Base-by-base conservation (phyloP, 2,329 filamentous ascomycete species). In the Pyrenochaeta sp. region DNA sequence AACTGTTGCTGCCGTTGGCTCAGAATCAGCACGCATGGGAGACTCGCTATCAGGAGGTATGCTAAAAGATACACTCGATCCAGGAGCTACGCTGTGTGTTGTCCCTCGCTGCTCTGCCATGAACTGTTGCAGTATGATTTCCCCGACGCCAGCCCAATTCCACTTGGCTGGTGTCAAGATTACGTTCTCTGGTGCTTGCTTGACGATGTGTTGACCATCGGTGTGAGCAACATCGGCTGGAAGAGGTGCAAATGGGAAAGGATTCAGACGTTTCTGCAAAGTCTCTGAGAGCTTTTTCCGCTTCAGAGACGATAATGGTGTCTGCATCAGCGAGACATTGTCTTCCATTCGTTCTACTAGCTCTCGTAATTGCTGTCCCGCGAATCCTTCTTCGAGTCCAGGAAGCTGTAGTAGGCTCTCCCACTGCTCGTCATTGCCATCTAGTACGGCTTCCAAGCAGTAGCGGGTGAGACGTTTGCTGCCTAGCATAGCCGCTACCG, bases 371-470 rank as follows among this genome's bases (percentile, higher is more conserved):
- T 75, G 71, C 40, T 75, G 71, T 17, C 68, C 71, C 14, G 72
- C 72, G 54, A 75, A 72, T 3, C 70, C 72, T 49, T 75, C 72
- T 41, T 75, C 71, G 12, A 75, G 63, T 9, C 84, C 85, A n/a
- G 86, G 79, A n/a, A 86, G 77, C 36, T 82, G 81, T 21, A 85
- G 70, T 21, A 83, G 75, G 31, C 79, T 78, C 51, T 83, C 82
- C 43, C 85, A 67, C 27, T 80, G 78, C 50, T 86, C 84, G 31
- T 86, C 84, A 56, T 87, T 85, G 41, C 82, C 83, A 52, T 87
- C 85, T 32, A 88, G 72, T 4, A 88, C 84, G 57, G 85, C 84
- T 69, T 89, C 86, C 29, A 88, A 71, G 65, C 86, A 88, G 65
- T 83, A 89, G 23, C 86, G 80, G 14, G 82, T 81, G 32, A 88